Evolutionary conservation across 2,329 filamentous ascomycete genomes (phyloP).

Genomic region (Sporothrix dimorphospora): DNA sequence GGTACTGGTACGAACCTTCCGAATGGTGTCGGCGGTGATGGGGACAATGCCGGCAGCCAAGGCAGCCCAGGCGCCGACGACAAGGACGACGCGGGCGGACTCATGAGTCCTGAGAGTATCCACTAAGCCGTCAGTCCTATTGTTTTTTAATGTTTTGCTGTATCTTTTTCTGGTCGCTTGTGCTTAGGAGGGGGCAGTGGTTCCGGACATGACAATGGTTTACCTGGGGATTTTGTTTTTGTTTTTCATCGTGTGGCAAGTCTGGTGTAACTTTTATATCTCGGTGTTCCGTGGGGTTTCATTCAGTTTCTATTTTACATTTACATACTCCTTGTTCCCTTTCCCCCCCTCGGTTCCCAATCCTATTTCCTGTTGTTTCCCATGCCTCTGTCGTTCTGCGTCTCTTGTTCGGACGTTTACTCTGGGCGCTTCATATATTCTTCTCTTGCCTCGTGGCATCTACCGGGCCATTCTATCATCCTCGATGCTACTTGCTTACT

Average conservation of each 20-base stretch:
- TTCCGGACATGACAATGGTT: constrained; percentile 2
- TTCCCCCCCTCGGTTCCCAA: neutral
- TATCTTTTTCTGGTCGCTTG: neutral
- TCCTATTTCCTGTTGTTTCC: neutral
- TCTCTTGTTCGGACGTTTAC: neutral
- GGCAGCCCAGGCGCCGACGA: constrained; percentile 66
- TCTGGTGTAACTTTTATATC: constrained; percentile 18
- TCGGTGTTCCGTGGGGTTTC: constrained; percentile 1
- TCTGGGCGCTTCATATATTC: neutral
- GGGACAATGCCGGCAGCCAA: constrained; percentile 47
- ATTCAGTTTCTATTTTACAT: neutral
- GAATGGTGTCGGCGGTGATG: constrained; percentile 38
- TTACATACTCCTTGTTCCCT: neutral
- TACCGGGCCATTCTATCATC: neutral
- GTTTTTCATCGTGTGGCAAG: neutral
- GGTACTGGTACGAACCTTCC: constrained; percentile 34
- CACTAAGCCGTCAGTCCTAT: constrained; percentile 17
- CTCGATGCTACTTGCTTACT: neutral
- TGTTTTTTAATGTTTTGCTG: neutral
- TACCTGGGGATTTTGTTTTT: neutral
- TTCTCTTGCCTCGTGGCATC: neutral
- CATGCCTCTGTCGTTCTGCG: neutral
- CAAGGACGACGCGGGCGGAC: constrained; percentile 69
- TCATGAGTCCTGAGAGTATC: constrained; percentile 85
- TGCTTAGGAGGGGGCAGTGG: neutral